Evolutionary conservation across 2,329 filamentous ascomycete genomes (phyloP).

Genomic region (Aspergillus thermomutatus): DNA sequence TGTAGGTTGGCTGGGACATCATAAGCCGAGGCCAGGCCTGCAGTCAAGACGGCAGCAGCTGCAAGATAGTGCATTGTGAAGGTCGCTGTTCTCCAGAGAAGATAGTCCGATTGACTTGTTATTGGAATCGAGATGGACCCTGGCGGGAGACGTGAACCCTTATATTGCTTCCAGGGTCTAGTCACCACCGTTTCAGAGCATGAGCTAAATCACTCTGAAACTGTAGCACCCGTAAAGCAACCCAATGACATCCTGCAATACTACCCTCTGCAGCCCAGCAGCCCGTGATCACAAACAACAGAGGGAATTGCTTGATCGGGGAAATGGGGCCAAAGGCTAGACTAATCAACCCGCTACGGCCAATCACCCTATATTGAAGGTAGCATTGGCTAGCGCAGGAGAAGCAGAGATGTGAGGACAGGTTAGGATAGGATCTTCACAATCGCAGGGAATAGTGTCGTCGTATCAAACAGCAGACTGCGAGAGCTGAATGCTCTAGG

Average conservation of each 20-base stretch:
- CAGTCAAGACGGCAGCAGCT: not conserved
- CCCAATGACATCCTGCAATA: not conserved
- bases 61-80: not conserved
- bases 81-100: no score
- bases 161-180: not conserved
- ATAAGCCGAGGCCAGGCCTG: conserved; percentile 8
- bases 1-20: conserved; percentile 16
- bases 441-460: not conserved
- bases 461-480: no score
- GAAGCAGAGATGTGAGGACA: not conserved
- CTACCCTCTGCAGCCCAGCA: no score
- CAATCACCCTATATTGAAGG: not conserved
- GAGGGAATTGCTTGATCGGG: not conserved
- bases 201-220: not conserved
- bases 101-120: not conserved
- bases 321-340: not conserved
- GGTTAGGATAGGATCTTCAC: not conserved
- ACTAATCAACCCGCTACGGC: not conserved
- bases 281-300: not conserved
- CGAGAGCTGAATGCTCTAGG: no score
- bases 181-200: not conserved
- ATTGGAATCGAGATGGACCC: not conserved
- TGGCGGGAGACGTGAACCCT: not conserved
- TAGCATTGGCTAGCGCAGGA: not conserved
- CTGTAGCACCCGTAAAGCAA: not conserved